phyloP scores from a whole-genome alignment of 2,329 filamentous ascomycete species.

The Cryphonectria radicalis region DNA sequence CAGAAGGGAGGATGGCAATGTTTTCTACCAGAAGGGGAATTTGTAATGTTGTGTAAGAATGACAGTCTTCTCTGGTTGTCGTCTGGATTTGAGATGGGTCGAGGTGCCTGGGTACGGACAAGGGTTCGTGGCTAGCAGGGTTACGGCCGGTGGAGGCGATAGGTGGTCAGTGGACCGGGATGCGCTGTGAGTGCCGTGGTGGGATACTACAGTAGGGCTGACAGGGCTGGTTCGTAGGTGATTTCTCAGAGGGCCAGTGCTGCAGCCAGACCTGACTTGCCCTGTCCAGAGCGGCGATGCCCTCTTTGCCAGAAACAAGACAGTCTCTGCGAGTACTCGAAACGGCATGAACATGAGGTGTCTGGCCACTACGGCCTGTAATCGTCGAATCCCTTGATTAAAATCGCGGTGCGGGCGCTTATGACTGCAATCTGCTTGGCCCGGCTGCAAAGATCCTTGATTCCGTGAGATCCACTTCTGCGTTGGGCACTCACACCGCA shows the following conservation, averaged over 20 bases:
- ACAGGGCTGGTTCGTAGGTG: conserved; percentile 4
- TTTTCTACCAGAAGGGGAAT: neutral
- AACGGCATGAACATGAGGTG: neutral
- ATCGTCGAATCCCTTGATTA: conserved; percentile 5
- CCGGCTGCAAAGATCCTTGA: conserved; percentile 8
- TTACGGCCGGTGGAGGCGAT: conserved; percentile 4
- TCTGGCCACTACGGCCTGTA: conserved; percentile 7
- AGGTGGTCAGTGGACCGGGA: neutral
- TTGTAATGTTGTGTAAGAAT: neutral
- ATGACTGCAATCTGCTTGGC: conserved; percentile 27
- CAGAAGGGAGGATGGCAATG: conserved; percentile 17
- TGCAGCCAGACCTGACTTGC: neutral
- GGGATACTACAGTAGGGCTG: conserved; percentile 6
- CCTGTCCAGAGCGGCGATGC: neutral
- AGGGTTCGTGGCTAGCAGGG: conserved; percentile 45
- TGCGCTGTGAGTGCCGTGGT: conserved; percentile 30
- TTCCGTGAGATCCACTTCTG: conserved; percentile 22
- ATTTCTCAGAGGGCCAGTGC: neutral
- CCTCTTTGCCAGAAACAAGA: neutral
- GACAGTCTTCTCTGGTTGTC: conserved; percentile 2
- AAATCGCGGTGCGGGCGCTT: conserved; percentile 23
- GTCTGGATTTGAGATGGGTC: conserved; percentile 1
- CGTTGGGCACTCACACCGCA: conserved; percentile 23
- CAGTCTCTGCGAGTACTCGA: neutral
- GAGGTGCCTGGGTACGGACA: conserved; percentile 18